Base-by-base conservation (phyloP, 768 basidiomycete genomes). In the Mycena albidolilacea region DNA sequence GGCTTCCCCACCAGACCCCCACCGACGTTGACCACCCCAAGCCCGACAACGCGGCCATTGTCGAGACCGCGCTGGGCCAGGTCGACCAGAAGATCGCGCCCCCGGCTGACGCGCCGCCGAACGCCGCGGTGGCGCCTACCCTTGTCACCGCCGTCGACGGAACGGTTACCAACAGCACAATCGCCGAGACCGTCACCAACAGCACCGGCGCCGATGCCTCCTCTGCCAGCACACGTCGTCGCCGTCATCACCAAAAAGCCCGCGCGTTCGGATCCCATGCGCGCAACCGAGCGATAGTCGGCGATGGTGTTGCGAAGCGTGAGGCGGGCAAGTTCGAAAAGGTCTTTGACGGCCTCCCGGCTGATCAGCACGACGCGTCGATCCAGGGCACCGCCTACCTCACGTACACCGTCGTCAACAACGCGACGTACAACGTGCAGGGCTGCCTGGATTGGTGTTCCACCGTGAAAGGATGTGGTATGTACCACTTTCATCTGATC, bases 321-420 rank as follows among this genome's bases (percentile, higher is more conserved):
- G 46, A 76, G 38, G 1, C 62, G 30, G 43, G 23, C 2, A 30
- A 30, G 43, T 64, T 35, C 46, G 30, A 48, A 30, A 72, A 80
- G 37, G 83, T 87, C 5, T 88, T 88, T 74, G 64, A 77, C 5
- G 86, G 85, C 2, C 82, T 83, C 8, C 83, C 84, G 7, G 81
- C 78, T 23, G 79, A 78, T 1, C 64, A 77, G 3, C 78, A 67
- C 11, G 85, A 84, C 70, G 86, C 79, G 10, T 83, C 86, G 9
- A 84, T 87, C n/a, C 71, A 87, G 77, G 87, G 86, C 9, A 87
- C 85, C 2, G 85, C 86, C 2, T 87, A 87, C 73, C 77, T 88
- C 38, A 87, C 86, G 14, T 87, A 83, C 72, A 85, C 48, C 48
- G 48, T 50, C n/a, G 48, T 50, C 14, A 50, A n/a, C n/a, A 50